A percentile compares a stretch with the other conserved stretches of the same genome.
These are phyloP conservation scores for Rhizopogon roseolus DNA, from an alignment of 768 basidiomycete genomes.

Conservation along the genomic window DNA sequence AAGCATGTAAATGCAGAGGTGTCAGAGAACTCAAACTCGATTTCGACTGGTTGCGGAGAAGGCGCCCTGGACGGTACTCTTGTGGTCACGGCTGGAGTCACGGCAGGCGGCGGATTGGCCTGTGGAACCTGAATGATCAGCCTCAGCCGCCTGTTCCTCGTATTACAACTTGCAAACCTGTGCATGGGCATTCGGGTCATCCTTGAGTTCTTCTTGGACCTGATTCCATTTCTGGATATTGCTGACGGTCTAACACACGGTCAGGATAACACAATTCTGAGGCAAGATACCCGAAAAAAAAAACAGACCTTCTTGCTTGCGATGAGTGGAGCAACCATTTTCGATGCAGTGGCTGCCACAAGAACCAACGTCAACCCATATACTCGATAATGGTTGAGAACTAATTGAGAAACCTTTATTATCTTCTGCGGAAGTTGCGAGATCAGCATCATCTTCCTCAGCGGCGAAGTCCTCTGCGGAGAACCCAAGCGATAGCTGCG, in stretches of 20 bases:
- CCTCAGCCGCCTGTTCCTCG: constrained; percentile 1
- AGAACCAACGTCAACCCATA: constrained; percentile 5
- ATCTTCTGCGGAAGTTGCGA: constrained; percentile 43
- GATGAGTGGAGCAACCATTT: constrained; percentile 78
- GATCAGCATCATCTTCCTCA: constrained; percentile 37
- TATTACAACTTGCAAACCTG: constrained; percentile 13
- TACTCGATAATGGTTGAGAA: background rate
- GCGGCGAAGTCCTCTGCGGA: constrained; percentile 56
- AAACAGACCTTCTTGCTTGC: constrained; percentile 75
- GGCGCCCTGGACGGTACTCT: constrained; percentile 25
- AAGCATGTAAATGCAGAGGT: constrained; percentile 71
- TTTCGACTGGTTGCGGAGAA: constrained; percentile 40
- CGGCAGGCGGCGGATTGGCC: constrained; percentile 7
- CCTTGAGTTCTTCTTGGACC: constrained; percentile 82
- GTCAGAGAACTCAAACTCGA: constrained; percentile 83
- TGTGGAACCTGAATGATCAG: constrained; percentile 6
- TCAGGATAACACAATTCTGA: constrained; percentile 5
- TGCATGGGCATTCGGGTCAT: constrained; percentile 28
- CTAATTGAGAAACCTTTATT: constrained; percentile 23
- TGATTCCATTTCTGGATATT: constrained; percentile 98
- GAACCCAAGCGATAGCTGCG: constrained; percentile 55
- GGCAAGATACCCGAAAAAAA: background rate
- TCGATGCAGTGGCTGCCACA: constrained; percentile 40
- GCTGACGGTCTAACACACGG: constrained; percentile 58
- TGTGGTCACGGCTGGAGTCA: constrained; percentile 5